Base-by-base conservation (phyloP, 2,329 filamentous ascomycete genomes). In the Hypoxylon sp. region DNA sequence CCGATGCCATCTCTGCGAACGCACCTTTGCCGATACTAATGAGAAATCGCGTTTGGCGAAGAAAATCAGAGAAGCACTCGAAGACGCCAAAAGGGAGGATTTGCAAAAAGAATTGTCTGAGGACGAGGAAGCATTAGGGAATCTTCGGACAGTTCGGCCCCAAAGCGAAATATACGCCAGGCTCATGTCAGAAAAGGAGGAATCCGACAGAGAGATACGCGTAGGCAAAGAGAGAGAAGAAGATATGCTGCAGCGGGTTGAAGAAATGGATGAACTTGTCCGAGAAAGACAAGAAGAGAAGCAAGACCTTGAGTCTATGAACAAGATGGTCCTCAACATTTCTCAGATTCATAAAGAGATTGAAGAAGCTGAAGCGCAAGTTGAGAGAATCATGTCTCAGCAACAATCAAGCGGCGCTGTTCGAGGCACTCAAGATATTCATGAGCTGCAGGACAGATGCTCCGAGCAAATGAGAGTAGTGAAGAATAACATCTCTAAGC, bases 401-500 rank as follows among this genome's bases (percentile, higher is more conserved):
- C 91, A 97, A 74, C 88, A 91, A 73, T 87, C 89, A 12, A 83
- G 85, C 24, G 86, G 87, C 11, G 78, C 84, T 8, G 85, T 87
- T 12, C 88, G 92, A 66, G 92, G 91, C 28, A 85, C 93, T 5
- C 92, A 97, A 56, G 92, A 96, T 70, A 93, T 98, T 55, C 91
- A 96, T 71, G 89, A 92, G 55, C 87, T 93, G 49, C 87, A 93
- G 65, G 87, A 88, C 49, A 79, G 81, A 16, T 84, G 90, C 59
- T 86, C 85, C 18, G 92, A 93, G 64, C 88, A 92, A 74, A 84
- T 89, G 69, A 87, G 90, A 57, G 80, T 80, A 20, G 79, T 89
- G 26, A 93, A 92, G 74, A 82, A 82, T 42, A 85, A 83, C 44
- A 83, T 95, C 11, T 79, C 85, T 5, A 91, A 91, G 71, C 79